Evolutionary conservation across 768 basidiomycete genomes (phyloP).

Genomic region (Hericium rajendrae): DNA sequence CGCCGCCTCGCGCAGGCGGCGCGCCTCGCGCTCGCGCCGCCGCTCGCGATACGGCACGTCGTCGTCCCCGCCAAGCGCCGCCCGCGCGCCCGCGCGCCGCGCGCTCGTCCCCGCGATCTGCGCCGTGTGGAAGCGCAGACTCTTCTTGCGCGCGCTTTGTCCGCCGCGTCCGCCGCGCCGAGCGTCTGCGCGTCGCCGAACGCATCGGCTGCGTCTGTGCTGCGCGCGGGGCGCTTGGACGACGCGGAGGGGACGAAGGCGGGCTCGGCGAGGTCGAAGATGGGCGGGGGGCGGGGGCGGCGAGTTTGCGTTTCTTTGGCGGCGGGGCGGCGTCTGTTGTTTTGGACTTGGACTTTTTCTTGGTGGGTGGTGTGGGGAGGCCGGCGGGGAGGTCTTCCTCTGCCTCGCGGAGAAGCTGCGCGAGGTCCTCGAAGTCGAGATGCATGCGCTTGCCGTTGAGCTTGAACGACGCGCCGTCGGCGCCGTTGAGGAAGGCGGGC

Average conservation of each 20-base stretch:
- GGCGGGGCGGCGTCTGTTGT: constrained; percentile 19
- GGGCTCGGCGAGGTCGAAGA: constrained; percentile 78
- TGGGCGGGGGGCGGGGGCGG: constrained; percentile 23
- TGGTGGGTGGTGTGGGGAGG: constrained; percentile 15
- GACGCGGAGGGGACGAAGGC: constrained; percentile 35
- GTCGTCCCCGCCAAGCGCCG: constrained; percentile 81
- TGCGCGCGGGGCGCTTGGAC: constrained; percentile 10
- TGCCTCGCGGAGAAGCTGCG: constrained; percentile 7
- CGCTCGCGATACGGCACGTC: constrained; percentile 86
- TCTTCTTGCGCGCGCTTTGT: constrained; percentile 78
- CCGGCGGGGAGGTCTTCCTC: constrained; percentile 13
- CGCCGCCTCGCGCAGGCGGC: constrained; percentile 44
- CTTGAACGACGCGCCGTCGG: constrained; percentile 9
- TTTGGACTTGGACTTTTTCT: constrained; percentile 3
- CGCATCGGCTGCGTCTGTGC: constrained; percentile 27
- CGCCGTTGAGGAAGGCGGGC: constrained; percentile 32
- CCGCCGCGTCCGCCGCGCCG: constrained; percentile 61
- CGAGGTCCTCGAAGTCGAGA: constrained; percentile 9
- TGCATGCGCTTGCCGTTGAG: background rate
- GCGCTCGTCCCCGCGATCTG: constrained; percentile 79
- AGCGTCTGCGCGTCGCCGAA: constrained; percentile 73
- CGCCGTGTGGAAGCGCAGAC: constrained; percentile 87
- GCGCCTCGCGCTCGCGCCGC: constrained; percentile 50
- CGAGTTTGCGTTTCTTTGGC: constrained; percentile 60
- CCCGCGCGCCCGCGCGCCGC: constrained; percentile 64